Evolutionary conservation across 192 early-diverging fungal species (phyloP), one percentile per base, ranked within the genome.

Genomic region (Funneliformis geosporum): DNA sequence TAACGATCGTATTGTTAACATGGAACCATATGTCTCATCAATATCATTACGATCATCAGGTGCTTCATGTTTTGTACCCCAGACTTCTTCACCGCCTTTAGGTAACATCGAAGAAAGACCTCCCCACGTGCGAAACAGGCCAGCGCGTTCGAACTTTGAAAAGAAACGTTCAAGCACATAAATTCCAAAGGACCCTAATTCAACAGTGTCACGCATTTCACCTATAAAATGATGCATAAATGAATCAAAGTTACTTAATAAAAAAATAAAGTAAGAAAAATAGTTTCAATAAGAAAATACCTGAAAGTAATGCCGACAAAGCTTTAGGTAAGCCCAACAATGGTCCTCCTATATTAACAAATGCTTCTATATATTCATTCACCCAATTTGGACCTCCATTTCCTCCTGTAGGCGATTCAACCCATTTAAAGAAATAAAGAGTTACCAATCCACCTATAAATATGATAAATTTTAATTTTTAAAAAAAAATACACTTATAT

Each of bases 341-440:
- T 1, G 96, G 91, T 6, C 95, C 96, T 4, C 92, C 95, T 80
- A 98, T 91, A 76, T 95, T 95, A 42, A 96, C 90, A 82, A 96
- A 90, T 2, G 90, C 84, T 76, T 93, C 89, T 60, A 98, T 87
- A 61, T 97, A 91, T 33, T 91, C 83, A 27, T 93, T 91, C 14
- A 89, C 87, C 96, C 96, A 98, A 23, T 83, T 82, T 3, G 82
- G 76, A 2, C 94, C 94, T 72, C 89, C 93, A 12, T 90, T 85
- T 8, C 93, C 95, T 61, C 95, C 87, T 11, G 81, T 8, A 0
- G 87, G 80, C 4, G 88, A 89, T 81, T 93, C 91, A 3, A 91
- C 94, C 96, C 96, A 98, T 61, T 92, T 92, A 76, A 97, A 85
- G 84, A 98, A 98, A 81, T 97, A 95, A 59, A 89, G 88, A 40